Evolutionary conservation across 768 basidiomycete species (phyloP).

Genomic region (Mycena maculata): DNA sequence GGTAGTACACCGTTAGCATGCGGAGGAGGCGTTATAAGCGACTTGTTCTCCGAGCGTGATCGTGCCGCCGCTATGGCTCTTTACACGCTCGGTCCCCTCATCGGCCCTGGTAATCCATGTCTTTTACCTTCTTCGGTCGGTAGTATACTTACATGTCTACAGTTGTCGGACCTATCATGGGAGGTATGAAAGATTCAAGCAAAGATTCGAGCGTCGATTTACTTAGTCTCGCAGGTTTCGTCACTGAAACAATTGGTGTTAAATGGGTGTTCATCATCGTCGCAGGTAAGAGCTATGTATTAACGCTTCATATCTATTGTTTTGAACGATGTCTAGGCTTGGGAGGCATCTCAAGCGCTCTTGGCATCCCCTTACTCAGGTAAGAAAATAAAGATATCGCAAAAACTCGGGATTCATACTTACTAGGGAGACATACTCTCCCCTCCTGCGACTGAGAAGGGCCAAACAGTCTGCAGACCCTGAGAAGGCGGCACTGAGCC

Average conservation of each 20-base stretch:
- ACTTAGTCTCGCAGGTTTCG: conserved; percentile 54
- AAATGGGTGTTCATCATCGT: conserved; percentile 64
- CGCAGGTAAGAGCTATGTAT: conserved; percentile 30
- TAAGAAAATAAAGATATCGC: neutral
- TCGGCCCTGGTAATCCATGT: conserved; percentile 44
- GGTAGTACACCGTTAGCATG: conserved; percentile 66
- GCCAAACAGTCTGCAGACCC: conserved; percentile 44
- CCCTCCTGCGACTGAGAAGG: conserved; percentile 57
- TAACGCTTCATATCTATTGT: neutral
- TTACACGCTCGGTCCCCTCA: conserved; percentile 63
- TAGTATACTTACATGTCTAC: conserved; percentile 33
- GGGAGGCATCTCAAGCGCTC: conserved; percentile 48
- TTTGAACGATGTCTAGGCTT: conserved; percentile 39
- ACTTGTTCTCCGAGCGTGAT: conserved; percentile 65
- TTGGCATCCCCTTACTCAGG: conserved; percentile 58
- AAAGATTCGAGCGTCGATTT: neutral
- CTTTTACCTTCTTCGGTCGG: conserved; percentile 34
- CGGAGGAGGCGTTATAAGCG: conserved; percentile 64
- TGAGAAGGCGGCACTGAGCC: conserved; percentile 46
- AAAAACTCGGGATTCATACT: neutral
- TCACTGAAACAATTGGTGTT: conserved; percentile 60
- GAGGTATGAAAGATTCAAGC: conserved; percentile 32
- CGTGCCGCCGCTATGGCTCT: conserved; percentile 70
- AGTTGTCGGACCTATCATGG: conserved; percentile 62
- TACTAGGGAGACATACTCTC: conserved; percentile 66